Conservation (phyloP, 192 early-diverging fungal species). For the Coemansia sp. region DNA sequence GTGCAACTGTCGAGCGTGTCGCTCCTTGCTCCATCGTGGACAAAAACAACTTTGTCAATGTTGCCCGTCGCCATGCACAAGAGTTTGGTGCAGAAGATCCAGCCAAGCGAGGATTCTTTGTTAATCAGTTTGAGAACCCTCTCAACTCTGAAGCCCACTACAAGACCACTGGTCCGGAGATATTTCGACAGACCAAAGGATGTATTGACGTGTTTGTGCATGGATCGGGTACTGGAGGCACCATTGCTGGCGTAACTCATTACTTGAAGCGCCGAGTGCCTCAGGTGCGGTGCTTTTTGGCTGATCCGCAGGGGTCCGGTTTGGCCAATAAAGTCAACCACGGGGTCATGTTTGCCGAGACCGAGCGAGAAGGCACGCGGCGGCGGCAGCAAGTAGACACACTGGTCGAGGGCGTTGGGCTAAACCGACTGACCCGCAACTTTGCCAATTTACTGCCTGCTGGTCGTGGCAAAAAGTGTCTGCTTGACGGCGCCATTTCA, state of each 20-base stretch:
- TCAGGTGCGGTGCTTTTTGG: constrained; percentile 66
- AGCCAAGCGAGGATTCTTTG: constrained; percentile 65
- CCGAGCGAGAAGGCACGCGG: constrained; percentile 85
- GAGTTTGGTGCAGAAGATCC: constrained; percentile 51
- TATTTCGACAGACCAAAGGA: constrained; percentile 60
- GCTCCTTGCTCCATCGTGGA: constrained; percentile 89
- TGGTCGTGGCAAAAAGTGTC: constrained; percentile 13
- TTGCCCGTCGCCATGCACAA: constrained; percentile 73
- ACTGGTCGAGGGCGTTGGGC: constrained; percentile 93
- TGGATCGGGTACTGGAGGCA: constrained; percentile 91
- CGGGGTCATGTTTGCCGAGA: constrained; percentile 84
- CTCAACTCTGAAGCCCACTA: constrained; percentile 82
- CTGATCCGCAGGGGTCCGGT: constrained; percentile 92
- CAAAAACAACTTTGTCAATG: constrained; percentile 85
- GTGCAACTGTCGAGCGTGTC: constrained; percentile 89
- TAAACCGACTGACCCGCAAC: constrained; percentile 90
- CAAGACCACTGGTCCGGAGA: constrained; percentile 83
- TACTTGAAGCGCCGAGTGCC: constrained; percentile 73
- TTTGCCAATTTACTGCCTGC: constrained; percentile 53
- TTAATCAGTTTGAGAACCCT: constrained; percentile 93
- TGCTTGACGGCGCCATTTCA: constrained; percentile 76
- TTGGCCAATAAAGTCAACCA: constrained; percentile 88
- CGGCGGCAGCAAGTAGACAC: constrained; percentile 96
- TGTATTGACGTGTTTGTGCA: constrained; percentile 81
- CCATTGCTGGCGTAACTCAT: constrained; percentile 84